Conservation (phyloP, 140 eudicot species). For the Artemisia princeps region DNA sequence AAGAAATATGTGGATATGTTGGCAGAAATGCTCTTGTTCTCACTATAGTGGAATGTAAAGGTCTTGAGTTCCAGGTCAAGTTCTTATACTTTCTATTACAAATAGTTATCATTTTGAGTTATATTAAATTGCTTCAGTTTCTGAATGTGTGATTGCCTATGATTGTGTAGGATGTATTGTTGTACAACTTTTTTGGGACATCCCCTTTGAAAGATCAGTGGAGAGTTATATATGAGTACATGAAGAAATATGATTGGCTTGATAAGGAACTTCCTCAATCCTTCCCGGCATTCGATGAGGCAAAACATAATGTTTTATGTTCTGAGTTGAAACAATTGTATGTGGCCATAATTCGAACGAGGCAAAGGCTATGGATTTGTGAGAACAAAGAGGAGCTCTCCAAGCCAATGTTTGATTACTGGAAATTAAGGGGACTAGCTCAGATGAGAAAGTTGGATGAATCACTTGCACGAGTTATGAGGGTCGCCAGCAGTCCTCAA, state of each 20-base stretch:
- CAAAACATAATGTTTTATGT: conserved; percentile 57
- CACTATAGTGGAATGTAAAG: conserved; percentile 76
- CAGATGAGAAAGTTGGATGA: conserved; percentile 54
- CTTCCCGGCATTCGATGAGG: conserved; percentile 41
- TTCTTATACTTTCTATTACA: not conserved
- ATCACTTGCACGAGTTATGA: conserved; percentile 65
- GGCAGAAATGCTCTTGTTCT: conserved; percentile 68
- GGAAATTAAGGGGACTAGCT: conserved; percentile 55
- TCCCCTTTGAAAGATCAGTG: conserved; percentile 62
- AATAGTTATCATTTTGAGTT: not conserved
- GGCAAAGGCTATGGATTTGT: conserved; percentile 81
- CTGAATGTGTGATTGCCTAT: not conserved
- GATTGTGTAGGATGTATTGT: conserved; percentile 49
- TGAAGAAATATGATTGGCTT: conserved; percentile 44
- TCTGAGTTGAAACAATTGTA: conserved; percentile 76
- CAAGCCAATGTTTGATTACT: conserved; percentile 68
- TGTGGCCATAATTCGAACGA: conserved; percentile 80
- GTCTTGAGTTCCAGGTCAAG: conserved; percentile 72
- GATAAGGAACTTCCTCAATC: conserved; percentile 31
- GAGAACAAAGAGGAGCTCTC: conserved; percentile 58
- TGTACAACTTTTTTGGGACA: conserved; percentile 74
- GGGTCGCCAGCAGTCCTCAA: conserved; percentile 63
- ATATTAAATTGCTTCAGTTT: not conserved
- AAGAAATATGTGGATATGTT: conserved; percentile 38
- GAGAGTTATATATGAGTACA: conserved; percentile 61